Base-by-base conservation (phyloP, 2,329 filamentous ascomycete species). In the Colletotrichum lini region DNA sequence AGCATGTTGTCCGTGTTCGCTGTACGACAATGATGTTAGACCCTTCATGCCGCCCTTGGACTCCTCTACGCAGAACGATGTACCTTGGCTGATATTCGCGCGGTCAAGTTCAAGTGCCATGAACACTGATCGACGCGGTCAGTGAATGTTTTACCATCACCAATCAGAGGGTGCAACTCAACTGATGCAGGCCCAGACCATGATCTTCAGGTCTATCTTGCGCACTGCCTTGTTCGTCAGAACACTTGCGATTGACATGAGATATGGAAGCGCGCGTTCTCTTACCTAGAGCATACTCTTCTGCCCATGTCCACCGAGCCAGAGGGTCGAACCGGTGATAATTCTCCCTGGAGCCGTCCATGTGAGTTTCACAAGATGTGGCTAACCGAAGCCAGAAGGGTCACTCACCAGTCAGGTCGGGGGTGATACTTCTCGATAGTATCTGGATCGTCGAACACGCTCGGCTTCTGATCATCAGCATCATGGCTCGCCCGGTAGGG, bases 81-180 rank as follows among this genome's bases (percentile, higher is more conserved):
- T 53, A 1, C 84, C 83, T 70, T 86, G 84, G 8, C 74, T 66
- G 40, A 86, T 78, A 73, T 85, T 86, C 7, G 82, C 80, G 1
- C 83, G 78, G 68, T 85, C 84, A 3, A 86, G 77, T 72, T 87
- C 85, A 63, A 87, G 79, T 0, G 84, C 80, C 75, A 86, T 84
- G 73, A 87, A 87, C 21, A 66, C 61, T 30, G 15, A 9, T 21
- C 49, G 16, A 54, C 15, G 18, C 6, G 5, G n/a, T 58, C 5
- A 42, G n/a, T 16, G 10, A 4, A 4, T 13, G 26, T 16, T 6
- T 15, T 3, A 6, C n/a, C 30, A 13, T 12, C n/a, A 3, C 30
- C 3, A 38, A 4, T 38, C 12, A 10, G 9, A 54, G 16, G 15
- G 23, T 1, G 13, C 2, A 16, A 58, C 38, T 26, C 54, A 38